Percentiles rank a stretch among this genome's conserved stretches.
These are phyloP conservation scores for Apodospora peruviana DNA, from an alignment of 495 filamentous ascomycete species.

Conservation along the genomic window DNA sequence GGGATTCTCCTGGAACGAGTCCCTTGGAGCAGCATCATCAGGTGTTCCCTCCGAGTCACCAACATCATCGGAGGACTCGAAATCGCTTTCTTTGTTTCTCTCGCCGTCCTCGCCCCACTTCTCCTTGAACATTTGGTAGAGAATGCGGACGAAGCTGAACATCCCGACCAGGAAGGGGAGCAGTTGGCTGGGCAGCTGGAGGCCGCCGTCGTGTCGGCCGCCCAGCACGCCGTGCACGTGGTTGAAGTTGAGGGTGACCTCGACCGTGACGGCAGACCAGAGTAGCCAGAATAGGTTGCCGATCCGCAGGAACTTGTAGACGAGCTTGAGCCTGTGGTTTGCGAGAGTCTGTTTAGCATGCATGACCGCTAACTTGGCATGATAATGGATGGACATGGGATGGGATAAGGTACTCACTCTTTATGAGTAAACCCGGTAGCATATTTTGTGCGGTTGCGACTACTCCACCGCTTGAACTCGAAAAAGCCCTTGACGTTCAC, in stretches of 20 bases:
- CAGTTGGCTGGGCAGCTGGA: constrained; percentile 18
- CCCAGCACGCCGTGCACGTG: constrained; percentile 16
- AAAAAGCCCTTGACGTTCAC: constrained; percentile 1
- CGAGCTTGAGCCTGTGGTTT: constrained; percentile 8
- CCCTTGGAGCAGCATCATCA: background rate
- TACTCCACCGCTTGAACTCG: constrained; percentile 8
- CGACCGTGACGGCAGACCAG: constrained; percentile 18
- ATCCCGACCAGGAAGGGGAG: constrained; percentile 18
- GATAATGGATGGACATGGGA: background rate
- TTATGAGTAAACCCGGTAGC: constrained; percentile 18
- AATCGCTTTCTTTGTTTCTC: background rate
- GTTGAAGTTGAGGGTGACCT: constrained; percentile 23
- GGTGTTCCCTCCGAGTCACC: constrained; percentile 1
- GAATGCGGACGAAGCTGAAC: constrained; percentile 18
- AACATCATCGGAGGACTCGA: background rate
- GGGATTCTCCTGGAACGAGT: background rate
- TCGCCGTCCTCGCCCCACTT: constrained; percentile 2
- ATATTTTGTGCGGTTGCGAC: constrained; percentile 8
- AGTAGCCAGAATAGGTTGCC: constrained; percentile 22
- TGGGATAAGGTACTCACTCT: constrained; percentile 10
- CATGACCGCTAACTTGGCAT: background rate
- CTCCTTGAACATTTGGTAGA: constrained; percentile 14
- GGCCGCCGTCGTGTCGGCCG: constrained; percentile 7
- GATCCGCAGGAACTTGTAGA: constrained; percentile 17
- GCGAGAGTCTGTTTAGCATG: background rate